Conservation (phyloP, 2,329 filamentous ascomycete genomes). For the Sporothrix variecibatus region DNA sequence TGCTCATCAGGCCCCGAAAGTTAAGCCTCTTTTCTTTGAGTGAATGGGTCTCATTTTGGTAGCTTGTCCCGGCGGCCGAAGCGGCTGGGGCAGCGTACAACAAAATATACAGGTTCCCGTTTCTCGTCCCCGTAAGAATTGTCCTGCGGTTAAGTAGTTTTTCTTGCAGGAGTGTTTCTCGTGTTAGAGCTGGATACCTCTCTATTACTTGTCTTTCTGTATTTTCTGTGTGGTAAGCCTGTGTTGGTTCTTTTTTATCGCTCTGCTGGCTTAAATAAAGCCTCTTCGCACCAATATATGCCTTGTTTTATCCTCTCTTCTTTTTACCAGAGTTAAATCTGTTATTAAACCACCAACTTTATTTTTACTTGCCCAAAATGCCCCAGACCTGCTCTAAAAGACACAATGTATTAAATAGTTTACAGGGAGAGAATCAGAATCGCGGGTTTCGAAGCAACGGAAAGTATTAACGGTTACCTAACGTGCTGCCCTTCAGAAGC, state of each 20-base stretch:
- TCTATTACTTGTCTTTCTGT: neutral
- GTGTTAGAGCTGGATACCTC: neutral
- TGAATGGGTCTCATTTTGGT: constrained; percentile 3
- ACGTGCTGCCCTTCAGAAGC: constrained; percentile 29
- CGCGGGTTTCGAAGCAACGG: constrained; percentile 27
- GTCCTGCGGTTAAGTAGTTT: neutral
- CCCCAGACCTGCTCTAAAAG: neutral
- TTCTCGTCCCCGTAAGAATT: neutral
- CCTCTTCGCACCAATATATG: too few species aligned
- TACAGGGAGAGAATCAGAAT: constrained; percentile 23
- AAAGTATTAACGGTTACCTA: constrained; percentile 26
- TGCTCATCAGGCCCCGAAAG: too few species aligned
- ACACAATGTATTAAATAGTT: constrained; percentile 27
- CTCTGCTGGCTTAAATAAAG: too few species aligned
- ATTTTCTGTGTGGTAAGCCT: neutral
- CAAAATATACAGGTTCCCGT: neutral
- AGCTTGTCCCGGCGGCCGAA: neutral
- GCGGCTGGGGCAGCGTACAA: neutral
- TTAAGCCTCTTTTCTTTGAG: neutral
- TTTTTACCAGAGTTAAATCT: too few species aligned
- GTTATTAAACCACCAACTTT: neutral
- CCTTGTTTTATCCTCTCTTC: neutral
- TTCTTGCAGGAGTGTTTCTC: neutral
- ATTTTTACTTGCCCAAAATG: too few species aligned
- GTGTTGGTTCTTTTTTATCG: too few species aligned